Evolutionary conservation across 2,329 filamentous ascomycete genomes (phyloP), one percentile per base, ranked within the genome.

Genomic region (Colletotrichum tanaceti): DNA sequence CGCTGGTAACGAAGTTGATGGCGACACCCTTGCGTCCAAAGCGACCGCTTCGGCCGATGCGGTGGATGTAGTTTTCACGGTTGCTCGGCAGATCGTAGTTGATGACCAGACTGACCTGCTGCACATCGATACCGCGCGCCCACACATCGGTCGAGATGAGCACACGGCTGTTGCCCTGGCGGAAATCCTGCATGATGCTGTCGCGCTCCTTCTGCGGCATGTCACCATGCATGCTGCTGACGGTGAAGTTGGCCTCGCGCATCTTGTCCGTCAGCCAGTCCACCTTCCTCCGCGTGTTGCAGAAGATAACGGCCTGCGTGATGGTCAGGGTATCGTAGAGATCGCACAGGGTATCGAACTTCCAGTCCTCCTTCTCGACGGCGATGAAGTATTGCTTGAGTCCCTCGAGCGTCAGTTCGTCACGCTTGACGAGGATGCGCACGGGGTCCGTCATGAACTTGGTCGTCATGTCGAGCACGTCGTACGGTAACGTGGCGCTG

Each of bases 361-460:
- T 99, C 96, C 96, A 99, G 79, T 98, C 96, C 81, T 99, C 96
- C 85, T 98, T 98, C 82, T 99, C 96, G 22, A 98, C 96, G 1
- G 96, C 96, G 75, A 99, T 98, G 79, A 98, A 99, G 85, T 98
- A 99, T 80, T 99, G 96, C 85, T 98, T 98, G 59, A 99, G 86
- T 66, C 96, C 96, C 83, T 98, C 96, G 58, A 99, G 89, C 2
- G 96, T 99, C 85, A 99, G 84, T 80, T 99, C 96, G 81, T 98
- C 96, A 90, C 94, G 94, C 89, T 98, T 98, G 79, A 98, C 95
- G 32, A 98, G 87, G 77, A 98, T 97, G 73, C 95, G 92, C 53
- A 98, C 95, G 0, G 95, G 95, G 76, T 98, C 95, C 32, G 93
- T 97, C 96, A 99, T 99, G 87, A 99, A 99, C 82, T 98, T 98